A percentile compares a stretch with the other conserved stretches of the same genome.
Conservation (phyloP, 208 protist genomes). For the Leishmania tropica region DNA sequence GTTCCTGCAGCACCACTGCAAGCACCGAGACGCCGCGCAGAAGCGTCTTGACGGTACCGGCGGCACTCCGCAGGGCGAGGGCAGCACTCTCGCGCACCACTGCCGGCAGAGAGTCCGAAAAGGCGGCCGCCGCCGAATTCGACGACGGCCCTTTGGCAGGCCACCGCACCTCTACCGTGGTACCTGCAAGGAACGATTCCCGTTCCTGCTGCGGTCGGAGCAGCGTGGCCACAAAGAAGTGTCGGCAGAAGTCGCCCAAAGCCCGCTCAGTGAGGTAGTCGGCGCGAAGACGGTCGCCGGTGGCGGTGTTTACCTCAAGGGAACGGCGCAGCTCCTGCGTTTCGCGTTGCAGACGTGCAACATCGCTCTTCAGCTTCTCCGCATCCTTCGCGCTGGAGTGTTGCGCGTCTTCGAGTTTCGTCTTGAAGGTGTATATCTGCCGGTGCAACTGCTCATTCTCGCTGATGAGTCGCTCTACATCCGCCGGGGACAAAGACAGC, state of each 20-base stretch:
- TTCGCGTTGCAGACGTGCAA: conserved; percentile 37
- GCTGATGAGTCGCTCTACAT: conserved; percentile 65
- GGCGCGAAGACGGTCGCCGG: conserved; percentile 51
- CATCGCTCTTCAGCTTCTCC: conserved; percentile 24
- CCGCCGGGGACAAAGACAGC: conserved; percentile 48
- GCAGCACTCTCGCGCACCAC: conserved; percentile 23
- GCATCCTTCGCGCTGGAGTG: conserved; percentile 16
- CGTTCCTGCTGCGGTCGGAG: conserved; percentile 4
- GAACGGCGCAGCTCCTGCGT: conserved; percentile 45
- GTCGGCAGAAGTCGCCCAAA: conserved; percentile 65
- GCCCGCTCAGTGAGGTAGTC: conserved; percentile 44
- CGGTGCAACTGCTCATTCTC: conserved; percentile 80
- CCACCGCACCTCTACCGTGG: conserved; percentile 17
- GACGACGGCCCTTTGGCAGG: background rate
- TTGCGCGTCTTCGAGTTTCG: conserved; percentile 43
- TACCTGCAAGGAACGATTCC: background rate
- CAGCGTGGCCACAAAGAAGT: conserved; percentile 40
- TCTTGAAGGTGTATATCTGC: conserved; percentile 60
- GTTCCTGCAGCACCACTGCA: conserved; percentile 58
- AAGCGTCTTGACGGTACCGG: conserved; percentile 44
- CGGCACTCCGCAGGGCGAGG: conserved; percentile 21
- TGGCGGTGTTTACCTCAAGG: conserved; percentile 34
- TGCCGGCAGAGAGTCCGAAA: background rate
- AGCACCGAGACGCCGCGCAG: conserved; percentile 61
- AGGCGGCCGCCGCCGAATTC: background rate